Evolutionary conservation across 345 rosid genomes (phyloP).

Genomic region (Gossypium rotundifolium): DNA sequence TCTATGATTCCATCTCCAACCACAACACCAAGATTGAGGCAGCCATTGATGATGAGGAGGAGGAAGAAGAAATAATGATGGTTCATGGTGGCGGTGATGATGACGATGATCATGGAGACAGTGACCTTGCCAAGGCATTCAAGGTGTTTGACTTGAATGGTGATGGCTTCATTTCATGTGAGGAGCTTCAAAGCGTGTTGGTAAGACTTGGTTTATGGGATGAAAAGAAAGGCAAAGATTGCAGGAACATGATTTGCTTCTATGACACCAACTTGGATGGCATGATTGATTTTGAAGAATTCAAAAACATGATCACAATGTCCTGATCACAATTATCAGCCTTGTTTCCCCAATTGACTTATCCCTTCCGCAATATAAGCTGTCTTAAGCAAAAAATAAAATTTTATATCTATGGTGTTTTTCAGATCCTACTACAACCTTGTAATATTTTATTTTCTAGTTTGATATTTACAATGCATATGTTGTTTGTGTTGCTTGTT

Average conservation of each 20-base stretch:
- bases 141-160: slow-evolving; percentile 61
- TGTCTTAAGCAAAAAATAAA: too few species aligned
- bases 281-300: slow-evolving; percentile 34
- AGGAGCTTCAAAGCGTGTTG: slow-evolving; percentile 66
- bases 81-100: neutral
- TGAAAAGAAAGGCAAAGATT: slow-evolving; percentile 43
- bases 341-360: too few species aligned
- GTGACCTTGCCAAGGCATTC: slow-evolving; percentile 55
- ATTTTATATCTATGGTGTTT: too few species aligned
- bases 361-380: too few species aligned
- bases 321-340: too few species aligned
- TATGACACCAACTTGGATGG: slow-evolving; percentile 70
- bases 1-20: slow-evolving; percentile 40
- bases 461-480: too few species aligned
- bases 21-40: neutral
- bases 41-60: neutral
- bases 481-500: too few species aligned
- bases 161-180: slow-evolving; percentile 61
- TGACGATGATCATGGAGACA: neutral
- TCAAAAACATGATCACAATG: slow-evolving; percentile 49
- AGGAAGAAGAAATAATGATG: too few species aligned
- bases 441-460: too few species aligned
- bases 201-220: slow-evolving; percentile 65
- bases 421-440: too few species aligned
- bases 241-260: slow-evolving; percentile 53